phyloP scores from a whole-genome alignment of 2,329 filamentous ascomycete species.

The Knufia petricola region DNA sequence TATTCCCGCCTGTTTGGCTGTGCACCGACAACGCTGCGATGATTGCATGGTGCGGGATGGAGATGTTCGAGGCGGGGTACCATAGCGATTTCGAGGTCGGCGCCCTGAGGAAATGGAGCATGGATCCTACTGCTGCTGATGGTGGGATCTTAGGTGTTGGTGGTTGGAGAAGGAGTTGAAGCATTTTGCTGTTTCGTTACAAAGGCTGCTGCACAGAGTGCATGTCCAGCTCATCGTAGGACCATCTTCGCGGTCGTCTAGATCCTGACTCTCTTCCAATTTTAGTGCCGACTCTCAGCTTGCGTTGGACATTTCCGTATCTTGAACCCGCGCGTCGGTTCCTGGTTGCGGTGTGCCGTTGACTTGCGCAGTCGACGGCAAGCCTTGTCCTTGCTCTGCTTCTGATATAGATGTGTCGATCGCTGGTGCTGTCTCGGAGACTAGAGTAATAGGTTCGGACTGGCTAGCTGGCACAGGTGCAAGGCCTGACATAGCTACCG shows the following conservation, averaged over 20 bases:
- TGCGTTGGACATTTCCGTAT: constrained; percentile 9
- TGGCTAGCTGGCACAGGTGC: not conserved
- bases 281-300: not conserved
- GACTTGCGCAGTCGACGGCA: not conserved
- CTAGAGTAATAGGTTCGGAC: not conserved
- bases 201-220: not conserved
- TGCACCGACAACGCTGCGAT: constrained; percentile 97
- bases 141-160: constrained; percentile 58
- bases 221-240: not conserved
- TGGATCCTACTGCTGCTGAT: constrained; percentile 53
- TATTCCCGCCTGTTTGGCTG: constrained; percentile 64
- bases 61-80: constrained; percentile 81
- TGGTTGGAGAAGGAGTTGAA: constrained; percentile 37
- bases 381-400: not conserved
- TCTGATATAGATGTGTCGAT: not conserved
- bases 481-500: not conserved
- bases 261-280: too few relatives aligned
- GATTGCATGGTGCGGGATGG: constrained; percentile 87
- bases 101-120: constrained; percentile 61
- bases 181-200: not conserved
- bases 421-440: not conserved
- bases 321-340: not conserved
- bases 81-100: constrained; percentile 50
- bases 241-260: too few relatives aligned
- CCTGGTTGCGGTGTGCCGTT: not conserved